These are phyloP conservation scores for Incumbomyces delicatus DNA, from an alignment of 2,329 filamentous ascomycete species.

Conservation along the genomic window DNA sequence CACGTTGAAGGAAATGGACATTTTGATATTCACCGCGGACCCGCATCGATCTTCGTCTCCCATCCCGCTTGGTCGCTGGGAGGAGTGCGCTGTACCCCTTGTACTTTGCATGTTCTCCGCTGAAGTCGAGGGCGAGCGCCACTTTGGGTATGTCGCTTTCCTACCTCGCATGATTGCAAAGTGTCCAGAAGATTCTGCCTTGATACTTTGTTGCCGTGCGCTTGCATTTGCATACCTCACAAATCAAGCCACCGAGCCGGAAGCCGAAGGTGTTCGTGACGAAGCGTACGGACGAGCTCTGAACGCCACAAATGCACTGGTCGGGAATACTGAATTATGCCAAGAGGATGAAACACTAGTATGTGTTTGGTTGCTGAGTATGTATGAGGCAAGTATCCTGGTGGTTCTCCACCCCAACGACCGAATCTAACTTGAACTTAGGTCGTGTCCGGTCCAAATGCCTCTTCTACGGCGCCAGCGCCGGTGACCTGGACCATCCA, in stretches of 20 bases:
- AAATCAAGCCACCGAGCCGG: conserved; percentile 3
- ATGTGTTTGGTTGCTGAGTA: conserved; percentile 14
- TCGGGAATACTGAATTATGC: conserved; percentile 8
- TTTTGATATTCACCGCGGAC: conserved; percentile 1
- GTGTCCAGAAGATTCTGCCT: conserved; percentile 6
- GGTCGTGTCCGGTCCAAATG: conserved; percentile 10
- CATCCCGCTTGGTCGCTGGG: conserved; percentile 8
- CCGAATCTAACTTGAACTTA: not conserved
- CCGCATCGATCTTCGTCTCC: conserved; percentile 4
- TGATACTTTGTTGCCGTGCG: conserved; percentile 10
- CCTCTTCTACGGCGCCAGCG: not conserved
- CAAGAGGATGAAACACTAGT: conserved; percentile 11
- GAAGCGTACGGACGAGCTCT: conserved; percentile 12
- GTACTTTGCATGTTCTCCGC: conserved; percentile 9
- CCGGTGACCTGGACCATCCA: conserved; percentile 12
- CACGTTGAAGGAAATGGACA: conserved; percentile 5
- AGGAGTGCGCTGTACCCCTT: conserved; percentile 5
- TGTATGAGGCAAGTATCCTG: conserved; percentile 13
- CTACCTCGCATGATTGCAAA: conserved; percentile 10
- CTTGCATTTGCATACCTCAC: conserved; percentile 12
- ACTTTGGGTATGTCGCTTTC: conserved; percentile 7
- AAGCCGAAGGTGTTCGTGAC: conserved; percentile 9
- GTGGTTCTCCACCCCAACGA: not conserved
- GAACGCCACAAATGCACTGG: conserved; percentile 12
- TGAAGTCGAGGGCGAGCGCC: not conserved